A percentile compares a stretch with the other conserved stretches of the same genome.
phyloP scores from a whole-genome alignment of 495 filamentous ascomycete species.

The Penicillium odoratum region DNA sequence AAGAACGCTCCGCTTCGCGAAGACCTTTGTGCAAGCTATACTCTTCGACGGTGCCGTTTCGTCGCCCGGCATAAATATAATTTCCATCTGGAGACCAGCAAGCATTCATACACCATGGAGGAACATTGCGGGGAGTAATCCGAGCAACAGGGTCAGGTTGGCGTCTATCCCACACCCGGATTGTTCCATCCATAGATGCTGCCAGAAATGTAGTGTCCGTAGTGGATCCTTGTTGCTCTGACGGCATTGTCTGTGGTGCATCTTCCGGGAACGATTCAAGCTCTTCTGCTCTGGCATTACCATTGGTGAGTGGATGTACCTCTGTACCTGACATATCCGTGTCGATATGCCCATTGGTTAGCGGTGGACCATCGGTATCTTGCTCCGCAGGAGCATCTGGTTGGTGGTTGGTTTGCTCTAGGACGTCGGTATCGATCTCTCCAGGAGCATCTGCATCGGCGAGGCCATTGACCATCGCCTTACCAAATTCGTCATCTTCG shows the following conservation, averaged over 20 bases:
- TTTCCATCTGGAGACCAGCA: constrained; percentile 97
- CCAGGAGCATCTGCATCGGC: constrained; percentile 39
- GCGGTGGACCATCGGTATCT: constrained; percentile 11
- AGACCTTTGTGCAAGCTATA: constrained; percentile 85
- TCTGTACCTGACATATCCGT: constrained; percentile 22
- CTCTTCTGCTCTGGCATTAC: constrained; percentile 54
- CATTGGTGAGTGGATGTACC: constrained; percentile 41
- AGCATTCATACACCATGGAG: constrained; percentile 98
- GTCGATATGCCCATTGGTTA: constrained; percentile 17
- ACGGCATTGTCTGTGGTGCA: constrained; percentile 29
- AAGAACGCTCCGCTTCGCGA: constrained; percentile 69
- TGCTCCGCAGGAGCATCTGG: constrained; percentile 10
- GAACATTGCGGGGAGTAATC: constrained; percentile 70
- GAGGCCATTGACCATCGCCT: constrained; percentile 67
- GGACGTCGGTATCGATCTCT: constrained; percentile 30
- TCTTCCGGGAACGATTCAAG: constrained; percentile 33
- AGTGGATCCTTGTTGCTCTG: constrained; percentile 44
- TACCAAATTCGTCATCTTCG: constrained; percentile 84
- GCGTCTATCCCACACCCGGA: constrained; percentile 90
- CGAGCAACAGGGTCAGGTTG: constrained; percentile 73
- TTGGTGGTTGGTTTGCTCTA: constrained; percentile 22
- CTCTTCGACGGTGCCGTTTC: constrained; percentile 95
- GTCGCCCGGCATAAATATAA: constrained; percentile 86
- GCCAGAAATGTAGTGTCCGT: constrained; percentile 76
- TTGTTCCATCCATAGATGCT: constrained; percentile 82